A percentile compares a stretch with the other conserved stretches of the same genome.
These are phyloP conservation scores for Phlebiopsis flavidoalba DNA, from an alignment of 768 basidiomycete species.

Conservation along the genomic window DNA sequence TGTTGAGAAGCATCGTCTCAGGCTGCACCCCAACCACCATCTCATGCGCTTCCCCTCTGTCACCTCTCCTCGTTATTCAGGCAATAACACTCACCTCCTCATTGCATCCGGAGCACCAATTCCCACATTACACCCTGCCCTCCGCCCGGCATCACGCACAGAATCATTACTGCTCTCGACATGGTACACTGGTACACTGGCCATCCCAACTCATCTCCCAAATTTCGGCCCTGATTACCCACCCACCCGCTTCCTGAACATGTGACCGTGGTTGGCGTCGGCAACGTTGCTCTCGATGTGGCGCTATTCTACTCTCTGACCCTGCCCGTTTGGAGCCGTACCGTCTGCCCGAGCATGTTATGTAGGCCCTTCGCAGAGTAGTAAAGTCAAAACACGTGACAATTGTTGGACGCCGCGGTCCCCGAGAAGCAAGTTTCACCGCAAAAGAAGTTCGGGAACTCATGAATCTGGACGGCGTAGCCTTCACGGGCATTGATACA, in stretches of 20 bases:
- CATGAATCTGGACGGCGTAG: conserved; percentile 51
- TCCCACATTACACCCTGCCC: conserved; percentile 48
- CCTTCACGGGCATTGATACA: conserved; percentile 61
- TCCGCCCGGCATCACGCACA: conserved; percentile 39
- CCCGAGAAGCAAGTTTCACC: conserved; percentile 85
- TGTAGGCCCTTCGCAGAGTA: conserved; percentile 51
- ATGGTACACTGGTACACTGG: conserved; percentile 97
- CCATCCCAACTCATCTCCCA: conserved; percentile 60
- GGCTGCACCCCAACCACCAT: conserved; percentile 36
- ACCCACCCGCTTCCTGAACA: conserved; percentile 66
- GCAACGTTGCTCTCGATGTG: conserved; percentile 91
- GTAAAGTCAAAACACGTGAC: conserved; percentile 72
- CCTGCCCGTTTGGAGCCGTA: conserved; percentile 57
- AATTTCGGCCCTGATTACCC: conserved; percentile 22
- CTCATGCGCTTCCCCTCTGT: conserved; percentile 51
- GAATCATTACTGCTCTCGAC: conserved; percentile 69
- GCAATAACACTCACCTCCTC: conserved; percentile 81
- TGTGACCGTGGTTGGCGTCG: conserved; percentile 86
- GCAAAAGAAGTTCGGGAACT: conserved; percentile 92
- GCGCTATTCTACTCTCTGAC: conserved; percentile 84
- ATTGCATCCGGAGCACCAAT: conserved; percentile 83
- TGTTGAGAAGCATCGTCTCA: conserved; percentile 3
- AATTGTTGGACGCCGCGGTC: conserved; percentile 83
- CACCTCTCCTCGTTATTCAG: conserved; percentile 52
- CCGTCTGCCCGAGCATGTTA: conserved; percentile 74